Percentiles rank a stretch among this genome's conserved stretches.
These are phyloP conservation scores for Amylostereum areolatum DNA, from an alignment of 1,284 basidiomycete genomes.

Conservation along the genomic window DNA sequence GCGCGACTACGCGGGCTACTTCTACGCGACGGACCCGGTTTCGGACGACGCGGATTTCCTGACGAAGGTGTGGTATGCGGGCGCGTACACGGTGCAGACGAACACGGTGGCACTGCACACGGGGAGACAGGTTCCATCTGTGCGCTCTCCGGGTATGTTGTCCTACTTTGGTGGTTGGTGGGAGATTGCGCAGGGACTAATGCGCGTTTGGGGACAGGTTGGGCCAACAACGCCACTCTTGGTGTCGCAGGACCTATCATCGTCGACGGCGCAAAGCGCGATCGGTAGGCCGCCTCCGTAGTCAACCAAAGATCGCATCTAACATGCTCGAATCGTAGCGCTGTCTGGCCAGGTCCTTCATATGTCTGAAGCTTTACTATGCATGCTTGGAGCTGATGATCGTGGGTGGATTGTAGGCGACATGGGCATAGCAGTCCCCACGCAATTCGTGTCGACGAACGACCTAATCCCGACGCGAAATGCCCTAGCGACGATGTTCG, in stretches of 20 bases:
- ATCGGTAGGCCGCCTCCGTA: slow-evolving; percentile 31
- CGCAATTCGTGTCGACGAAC: slow-evolving; percentile 55
- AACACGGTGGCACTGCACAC: slow-evolving; percentile 49
- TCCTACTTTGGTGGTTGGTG: not conserved
- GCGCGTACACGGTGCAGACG: slow-evolving; percentile 58
- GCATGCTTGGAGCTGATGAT: not conserved
- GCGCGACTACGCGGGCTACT: slow-evolving; percentile 50
- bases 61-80: slow-evolving; percentile 59
- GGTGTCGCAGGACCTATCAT: slow-evolving; percentile 56
- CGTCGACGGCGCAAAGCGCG: slow-evolving; percentile 58
- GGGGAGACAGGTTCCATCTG: slow-evolving; percentile 43
- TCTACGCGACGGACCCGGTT: slow-evolving; percentile 40
- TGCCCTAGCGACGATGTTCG: slow-evolving; percentile 54
- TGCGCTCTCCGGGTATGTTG: slow-evolving; percentile 29
- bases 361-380: not conserved
- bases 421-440: slow-evolving; percentile 59
- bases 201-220: slow-evolving; percentile 29
- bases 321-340: slow-evolving; percentile 23
- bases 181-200: not conserved
- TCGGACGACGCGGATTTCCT: slow-evolving; percentile 45
- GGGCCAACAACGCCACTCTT: slow-evolving; percentile 51
- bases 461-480: slow-evolving; percentile 50
- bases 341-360: slow-evolving; percentile 48
- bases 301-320: not conserved
- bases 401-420: no score